Conservation (phyloP, 345 rosid genomes). For the Moricandia arvensis region DNA sequence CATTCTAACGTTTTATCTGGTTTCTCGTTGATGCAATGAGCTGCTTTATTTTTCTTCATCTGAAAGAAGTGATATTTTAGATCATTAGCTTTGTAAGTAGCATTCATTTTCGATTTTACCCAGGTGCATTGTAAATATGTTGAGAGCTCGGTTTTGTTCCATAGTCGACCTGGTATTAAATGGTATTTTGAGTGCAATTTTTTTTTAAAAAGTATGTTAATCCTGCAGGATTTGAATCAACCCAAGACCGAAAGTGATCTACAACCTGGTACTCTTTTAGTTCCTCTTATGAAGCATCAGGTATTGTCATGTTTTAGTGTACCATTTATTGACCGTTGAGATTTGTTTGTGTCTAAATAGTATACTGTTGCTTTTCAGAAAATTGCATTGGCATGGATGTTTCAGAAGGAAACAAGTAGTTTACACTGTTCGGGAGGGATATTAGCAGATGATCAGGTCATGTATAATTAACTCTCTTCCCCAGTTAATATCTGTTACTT, state of each 20-base stretch:
- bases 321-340: conserved; percentile 25
- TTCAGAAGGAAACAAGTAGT: conserved; percentile 84
- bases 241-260: conserved; percentile 69
- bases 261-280: conserved; percentile 68
- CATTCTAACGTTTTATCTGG: background rate
- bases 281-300: conserved; percentile 95
- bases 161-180: background rate
- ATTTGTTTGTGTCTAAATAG: conserved; percentile 18
- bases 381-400: conserved; percentile 98
- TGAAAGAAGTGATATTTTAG: background rate
- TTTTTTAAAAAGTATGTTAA: conserved; percentile 1
- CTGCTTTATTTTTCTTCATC: conserved; percentile 10
- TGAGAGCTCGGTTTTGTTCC: conserved; percentile 13
- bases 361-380: conserved; percentile 53
- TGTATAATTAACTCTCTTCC: conserved; percentile 7
- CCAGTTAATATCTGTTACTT: conserved; percentile 33
- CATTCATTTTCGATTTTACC: background rate
- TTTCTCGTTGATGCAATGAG: conserved; percentile 1
- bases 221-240: conserved; percentile 74
- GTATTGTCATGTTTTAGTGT: conserved; percentile 44
- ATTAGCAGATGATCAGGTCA: conserved; percentile 97
- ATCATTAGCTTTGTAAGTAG: background rate
- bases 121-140: conserved; percentile 3
- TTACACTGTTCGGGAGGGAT: conserved; percentile 88
- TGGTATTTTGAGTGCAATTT: background rate